phyloP scores from a whole-genome alignment of 495 filamentous ascomycete genomes.

The Lophium mytilinum region DNA sequence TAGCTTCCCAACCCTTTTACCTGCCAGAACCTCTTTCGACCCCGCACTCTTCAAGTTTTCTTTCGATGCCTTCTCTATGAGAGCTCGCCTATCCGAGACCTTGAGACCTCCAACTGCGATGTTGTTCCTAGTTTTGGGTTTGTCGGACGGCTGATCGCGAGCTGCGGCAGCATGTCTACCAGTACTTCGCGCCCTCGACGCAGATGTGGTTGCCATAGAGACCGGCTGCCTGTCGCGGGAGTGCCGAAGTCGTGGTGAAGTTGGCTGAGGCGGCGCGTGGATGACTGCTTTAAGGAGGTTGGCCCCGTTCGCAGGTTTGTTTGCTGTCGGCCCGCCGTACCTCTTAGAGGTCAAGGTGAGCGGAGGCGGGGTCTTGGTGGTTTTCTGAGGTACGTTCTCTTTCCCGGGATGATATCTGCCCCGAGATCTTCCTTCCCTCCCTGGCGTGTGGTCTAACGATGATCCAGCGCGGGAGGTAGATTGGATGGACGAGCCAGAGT shows the following conservation, averaged over 20 bases:
- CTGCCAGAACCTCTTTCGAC: background rate
- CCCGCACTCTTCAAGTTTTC: background rate
- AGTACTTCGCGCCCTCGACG: constrained; percentile 45
- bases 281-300: constrained; percentile 59
- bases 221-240: constrained; percentile 75
- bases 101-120: background rate
- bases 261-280: constrained; percentile 50
- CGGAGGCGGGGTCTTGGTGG: constrained; percentile 1
- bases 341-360: background rate
- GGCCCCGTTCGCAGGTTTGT: constrained; percentile 23
- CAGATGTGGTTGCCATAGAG: constrained; percentile 59
- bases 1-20: background rate
- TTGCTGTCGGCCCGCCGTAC: constrained; percentile 1
- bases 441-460: background rate
- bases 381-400: background rate
- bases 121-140: background rate
- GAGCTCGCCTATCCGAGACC: background rate
- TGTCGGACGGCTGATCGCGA: background rate
- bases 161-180: background rate
- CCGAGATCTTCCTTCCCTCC: background rate
- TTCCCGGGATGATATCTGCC: background rate
- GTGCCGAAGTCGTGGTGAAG: constrained; percentile 70
- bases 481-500: constrained; percentile 17
- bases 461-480: constrained; percentile 4
- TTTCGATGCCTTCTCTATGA: background rate